Evolutionary conservation across 768 basidiomycete species (phyloP).

Genomic region (Russula olivacea): DNA sequence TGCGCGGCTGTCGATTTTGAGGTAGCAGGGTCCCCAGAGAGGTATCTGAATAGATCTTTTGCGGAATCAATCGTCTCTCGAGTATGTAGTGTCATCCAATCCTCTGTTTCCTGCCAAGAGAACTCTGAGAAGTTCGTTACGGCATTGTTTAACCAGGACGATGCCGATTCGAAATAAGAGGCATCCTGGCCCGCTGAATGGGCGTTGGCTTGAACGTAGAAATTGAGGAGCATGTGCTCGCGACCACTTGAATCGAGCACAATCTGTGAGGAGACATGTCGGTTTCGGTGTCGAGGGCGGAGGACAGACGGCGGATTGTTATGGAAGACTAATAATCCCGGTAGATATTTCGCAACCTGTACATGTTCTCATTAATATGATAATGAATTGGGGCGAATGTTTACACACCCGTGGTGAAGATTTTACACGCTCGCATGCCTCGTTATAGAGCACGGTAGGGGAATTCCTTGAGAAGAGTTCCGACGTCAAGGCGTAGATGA

Average conservation of each 20-base stretch:
- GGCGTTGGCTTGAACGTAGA: slow-evolving; percentile 64
- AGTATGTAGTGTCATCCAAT: slow-evolving; percentile 41
- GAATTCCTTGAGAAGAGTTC: slow-evolving; percentile 88
- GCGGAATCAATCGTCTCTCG: slow-evolving; percentile 37
- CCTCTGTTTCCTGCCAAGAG: slow-evolving; percentile 49
- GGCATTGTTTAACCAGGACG: slow-evolving; percentile 41
- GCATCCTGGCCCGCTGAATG: slow-evolving; percentile 39
- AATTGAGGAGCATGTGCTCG: slow-evolving; percentile 81
- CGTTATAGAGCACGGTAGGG: slow-evolving; percentile 71
- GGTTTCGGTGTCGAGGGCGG: slow-evolving; percentile 76
- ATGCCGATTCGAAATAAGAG: slow-evolving; percentile 40
- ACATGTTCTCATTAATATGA: background rate
- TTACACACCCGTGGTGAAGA: slow-evolving; percentile 40
- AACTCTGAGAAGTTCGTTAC: slow-evolving; percentile 41
- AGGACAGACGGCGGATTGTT: slow-evolving; percentile 72
- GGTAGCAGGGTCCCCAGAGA: slow-evolving; percentile 56
- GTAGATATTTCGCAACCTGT: slow-evolving; percentile 66
- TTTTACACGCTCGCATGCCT: slow-evolving; percentile 48
- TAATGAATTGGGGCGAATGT: background rate
- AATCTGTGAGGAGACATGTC: slow-evolving; percentile 75
- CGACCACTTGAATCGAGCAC: slow-evolving; percentile 65
- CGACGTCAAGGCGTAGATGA: slow-evolving; percentile 73
- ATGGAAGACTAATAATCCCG: slow-evolving; percentile 65
- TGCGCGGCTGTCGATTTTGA: slow-evolving; percentile 33
- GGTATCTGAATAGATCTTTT: slow-evolving; percentile 59